phyloP scores from a whole-genome alignment of 2,329 filamentous ascomycete species.

The Xylaria hypoxylon region DNA sequence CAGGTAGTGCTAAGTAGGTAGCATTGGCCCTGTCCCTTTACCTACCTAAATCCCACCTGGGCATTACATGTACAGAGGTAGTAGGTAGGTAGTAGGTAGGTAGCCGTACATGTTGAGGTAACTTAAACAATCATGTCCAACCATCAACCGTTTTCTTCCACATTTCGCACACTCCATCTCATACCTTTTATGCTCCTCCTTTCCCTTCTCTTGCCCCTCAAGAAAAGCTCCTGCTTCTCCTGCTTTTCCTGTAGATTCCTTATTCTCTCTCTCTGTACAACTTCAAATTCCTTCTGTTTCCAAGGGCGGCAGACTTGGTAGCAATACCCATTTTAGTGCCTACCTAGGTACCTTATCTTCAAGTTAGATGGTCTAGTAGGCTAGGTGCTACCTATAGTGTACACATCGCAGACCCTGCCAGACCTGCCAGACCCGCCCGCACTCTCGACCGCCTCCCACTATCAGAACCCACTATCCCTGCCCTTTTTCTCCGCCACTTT shows the following conservation, averaged over 20 bases:
- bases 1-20: too few relatives aligned
- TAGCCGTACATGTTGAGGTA: slow-evolving; percentile 8
- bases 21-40: not conserved
- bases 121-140: slow-evolving; percentile 27
- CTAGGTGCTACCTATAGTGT: not conserved
- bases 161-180: slow-evolving; percentile 18
- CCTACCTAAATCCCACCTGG: slow-evolving; percentile 10
- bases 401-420: slow-evolving; percentile 15
- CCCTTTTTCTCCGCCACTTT: slow-evolving; percentile 45
- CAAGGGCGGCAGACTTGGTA: slow-evolving; percentile 10
- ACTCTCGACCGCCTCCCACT: slow-evolving; percentile 41
- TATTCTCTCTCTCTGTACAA: not conserved
- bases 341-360: not conserved
- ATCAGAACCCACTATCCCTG: slow-evolving; percentile 43
- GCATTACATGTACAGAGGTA: slow-evolving; percentile 6
- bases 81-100: too few relatives aligned
- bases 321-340: not conserved
- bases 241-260: not conserved
- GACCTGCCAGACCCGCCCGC: slow-evolving; percentile 38
- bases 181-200: slow-evolving; percentile 20
- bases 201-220: slow-evolving; percentile 4
- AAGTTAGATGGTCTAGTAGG: too few relatives aligned
- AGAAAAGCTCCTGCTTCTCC: not conserved
- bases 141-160: slow-evolving; percentile 13
- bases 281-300: slow-evolving; percentile 4